Evolutionary conservation across 225 moss, liverwort and hornwort species (phyloP), one percentile per base, ranked within the genome.

Genomic region (Ulota crispa): DNA sequence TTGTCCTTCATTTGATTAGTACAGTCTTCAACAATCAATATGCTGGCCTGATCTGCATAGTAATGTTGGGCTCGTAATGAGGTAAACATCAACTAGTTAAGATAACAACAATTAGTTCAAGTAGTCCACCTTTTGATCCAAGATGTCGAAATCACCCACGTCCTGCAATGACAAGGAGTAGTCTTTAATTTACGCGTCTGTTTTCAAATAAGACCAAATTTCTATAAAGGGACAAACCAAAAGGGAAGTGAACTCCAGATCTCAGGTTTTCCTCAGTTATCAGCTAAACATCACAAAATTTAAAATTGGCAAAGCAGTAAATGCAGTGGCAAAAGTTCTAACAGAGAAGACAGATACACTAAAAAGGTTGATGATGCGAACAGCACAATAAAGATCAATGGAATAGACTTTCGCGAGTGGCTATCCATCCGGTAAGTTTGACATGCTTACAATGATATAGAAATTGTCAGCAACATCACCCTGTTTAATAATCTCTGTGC

Each of bases 401-500:
- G 6, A 60, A 16, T 36, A 64, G 9, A 57, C 30, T 62, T 64
- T 55, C 45, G 26, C 27, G 68, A 28, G 53, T 37, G 20, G 24
- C 11, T 52, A 72, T 47, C 61, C 64, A 84, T 75, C 27, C 32
- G 26, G 41, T 70, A 37, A 75, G 27, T 61, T 36, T 41, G 63
- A 59, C 69, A 74, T 77, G 76, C 96, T 91, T 89, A 97, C 97
- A 84, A 97, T 94, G 50, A 97, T 95, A 73, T 94, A 97, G 80
- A 97, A 97, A 84, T 89, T 93, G 77, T 95, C 95, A 81, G 97
- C 97, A 55, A 92, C 76, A 60, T 97, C 97, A 76, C 97, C 95
- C 84, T 94, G 84, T 81, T 91, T 97, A 71, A 97, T 92, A 64
- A 97, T 84, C 72, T 94, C 94, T 60, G 87, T 91, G 70, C 88